Evolutionary conservation across 768 basidiomycete genomes (phyloP), one percentile per base, ranked within the genome.

Genomic region (Pisolithus albus): DNA sequence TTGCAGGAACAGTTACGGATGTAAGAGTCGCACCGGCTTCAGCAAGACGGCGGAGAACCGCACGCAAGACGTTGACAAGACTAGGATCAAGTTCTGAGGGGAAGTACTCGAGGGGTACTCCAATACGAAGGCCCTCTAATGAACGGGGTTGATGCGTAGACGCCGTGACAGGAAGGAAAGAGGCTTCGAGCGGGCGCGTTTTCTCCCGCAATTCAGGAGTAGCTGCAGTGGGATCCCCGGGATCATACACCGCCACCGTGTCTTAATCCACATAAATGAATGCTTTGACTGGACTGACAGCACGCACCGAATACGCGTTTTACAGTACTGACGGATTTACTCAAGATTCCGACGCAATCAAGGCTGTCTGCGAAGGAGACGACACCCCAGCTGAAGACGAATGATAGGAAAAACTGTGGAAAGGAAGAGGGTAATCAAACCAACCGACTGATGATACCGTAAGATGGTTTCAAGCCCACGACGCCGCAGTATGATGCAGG

Each of bases 401-500:
- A 42, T 51, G 50, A 59, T 13, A 39, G 16, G 46, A 23, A 11
- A 34, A 34, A 40, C 52, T 47, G 45, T 43, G 38, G 16, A 34
- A 23, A 26, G n/a, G 47, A 23, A 50, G 40, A 34, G 50, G 39
- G 38, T 7, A 13, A 19, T 47, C 11, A 9, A n/a, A 64, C 72
- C 49, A 49, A 90, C 89, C 92, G 77, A 61, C 90, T 92, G 28
- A 97, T 70, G 38, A 97, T 72, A 4, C 95, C 95, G 59, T 97
- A 97, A 0, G 93, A 94, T 0, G 95, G 95, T 62, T 99, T 99
- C 41, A 97, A 69, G 0, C 96, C 96, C 2, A 89, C 83, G 1
- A 96, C 74, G 5, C 93, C 92, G 58, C 92, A 96, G 61, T 97
- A 97, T 2, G 92, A 84, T 0, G 96, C 96, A 0, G 96, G 96